Base-by-base conservation (phyloP, 2,329 filamentous ascomycete species). In the Aureobasidium zeae region DNA sequence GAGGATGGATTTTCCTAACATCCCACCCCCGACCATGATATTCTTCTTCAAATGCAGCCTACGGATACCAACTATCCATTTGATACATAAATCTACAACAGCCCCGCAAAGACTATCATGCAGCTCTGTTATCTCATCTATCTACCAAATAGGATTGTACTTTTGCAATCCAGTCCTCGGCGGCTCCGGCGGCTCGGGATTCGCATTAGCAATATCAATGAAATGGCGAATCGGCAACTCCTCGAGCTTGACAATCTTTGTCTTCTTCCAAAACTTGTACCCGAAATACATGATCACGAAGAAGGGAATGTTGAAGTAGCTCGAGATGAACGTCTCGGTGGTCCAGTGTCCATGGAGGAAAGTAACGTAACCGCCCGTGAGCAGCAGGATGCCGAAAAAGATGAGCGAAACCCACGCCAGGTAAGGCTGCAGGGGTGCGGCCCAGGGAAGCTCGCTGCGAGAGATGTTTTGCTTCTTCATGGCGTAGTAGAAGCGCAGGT, bases 221-320 rank as follows among this genome's bases (percentile, higher is more conserved):
- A 51, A 59, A 12, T 46, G 47, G 10, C 50, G 49, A 36, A 57
- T 54, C 2, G 56, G 55, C 17, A 53, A 48, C n/a, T 53, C 51
- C 7, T 48, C 25, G 31, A 57, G 33, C 9, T 51, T 25, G 2
- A 58, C 45, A 12, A 57, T 53, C 33, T 49, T 53, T 4, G 51
- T 59, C 44, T 51, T 53, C 43, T 48, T 52, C 37, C 48, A 41
- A n/a, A 49, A 43, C 34, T 58, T 57, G 43, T 53, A 58, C 3
- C 54, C 55, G 13, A 57, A 52, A 44, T 56, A 58, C 35, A 58
- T 32, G 13, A 49, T 32, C 19, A 57, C 28, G 8, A 53, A 49
- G 24, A 59, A 47, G 0, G 56, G 56, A 9, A 58, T 55, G 48
- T 55, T 54, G 45, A 58, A 51, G 41, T 59, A 59, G 9, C 49